Percentiles rank a stretch among this genome's conserved stretches.
phyloP scores from a whole-genome alignment of 495 filamentous ascomycete species.

The Tuber umbilicatum region DNA sequence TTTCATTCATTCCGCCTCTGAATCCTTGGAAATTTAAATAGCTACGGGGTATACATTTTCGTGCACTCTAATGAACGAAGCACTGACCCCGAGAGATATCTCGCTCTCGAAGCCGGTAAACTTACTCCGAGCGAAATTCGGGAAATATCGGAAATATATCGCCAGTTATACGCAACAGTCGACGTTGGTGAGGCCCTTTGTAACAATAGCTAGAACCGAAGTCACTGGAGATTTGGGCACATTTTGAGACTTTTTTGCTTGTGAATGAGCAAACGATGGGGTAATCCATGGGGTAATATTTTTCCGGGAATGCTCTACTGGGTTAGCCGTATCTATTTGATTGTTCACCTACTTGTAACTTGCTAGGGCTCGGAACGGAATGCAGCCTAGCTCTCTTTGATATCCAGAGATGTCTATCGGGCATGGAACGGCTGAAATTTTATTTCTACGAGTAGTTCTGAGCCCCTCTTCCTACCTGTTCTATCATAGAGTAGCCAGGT shows the following conservation, averaged over 20 bases:
- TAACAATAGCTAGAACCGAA: background rate
- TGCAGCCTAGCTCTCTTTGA: background rate
- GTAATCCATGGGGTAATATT: constrained; percentile 4
- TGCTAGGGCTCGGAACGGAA: background rate
- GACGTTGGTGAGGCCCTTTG: background rate
- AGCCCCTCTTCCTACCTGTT: background rate
- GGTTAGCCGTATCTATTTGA: background rate
- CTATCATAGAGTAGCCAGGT: too few species aligned
- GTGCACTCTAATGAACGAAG: background rate
- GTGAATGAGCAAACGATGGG: background rate
- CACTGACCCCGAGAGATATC: background rate
- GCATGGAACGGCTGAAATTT: background rate
- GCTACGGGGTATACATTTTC: background rate
- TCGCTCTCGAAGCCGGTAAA: background rate
- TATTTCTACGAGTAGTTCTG: background rate
- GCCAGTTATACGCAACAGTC: background rate
- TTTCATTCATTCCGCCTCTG: background rate
- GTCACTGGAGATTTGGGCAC: background rate
- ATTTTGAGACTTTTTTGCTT: background rate
- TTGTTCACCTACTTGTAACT: background rate
- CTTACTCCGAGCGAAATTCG: background rate
- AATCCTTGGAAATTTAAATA: background rate
- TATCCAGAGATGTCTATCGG: background rate
- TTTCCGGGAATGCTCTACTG: background rate
- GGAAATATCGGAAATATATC: background rate